Conservation (phyloP, 2,329 filamentous ascomycete species). For the Ascosphaera pollenicola region DNA sequence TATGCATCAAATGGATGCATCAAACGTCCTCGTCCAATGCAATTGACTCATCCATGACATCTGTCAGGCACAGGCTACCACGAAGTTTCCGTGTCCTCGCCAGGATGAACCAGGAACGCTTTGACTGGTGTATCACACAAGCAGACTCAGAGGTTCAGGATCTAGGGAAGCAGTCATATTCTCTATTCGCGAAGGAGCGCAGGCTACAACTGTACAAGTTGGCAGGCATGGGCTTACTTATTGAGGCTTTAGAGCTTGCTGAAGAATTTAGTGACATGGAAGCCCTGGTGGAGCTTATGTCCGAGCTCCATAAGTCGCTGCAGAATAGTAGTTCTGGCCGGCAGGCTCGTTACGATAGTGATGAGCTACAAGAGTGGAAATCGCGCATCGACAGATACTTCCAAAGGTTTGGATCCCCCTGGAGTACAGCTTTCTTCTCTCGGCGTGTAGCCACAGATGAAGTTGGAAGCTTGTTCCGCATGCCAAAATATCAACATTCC, state of each 20-base stretch:
- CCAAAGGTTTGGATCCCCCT: slow-evolving; percentile 26
- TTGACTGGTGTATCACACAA: slow-evolving; percentile 34
- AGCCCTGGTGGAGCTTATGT: slow-evolving; percentile 32
- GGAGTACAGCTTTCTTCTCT: slow-evolving; percentile 53
- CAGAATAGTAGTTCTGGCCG: slow-evolving; percentile 8
- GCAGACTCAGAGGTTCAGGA: slow-evolving; percentile 25
- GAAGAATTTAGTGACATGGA: slow-evolving; percentile 41
- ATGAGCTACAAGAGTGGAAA: slow-evolving; percentile 11
- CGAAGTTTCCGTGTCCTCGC: slow-evolving; percentile 35
- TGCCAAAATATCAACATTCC: slow-evolving; percentile 47
- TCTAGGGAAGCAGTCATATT: slow-evolving; percentile 26
- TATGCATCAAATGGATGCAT: slow-evolving; percentile 17
- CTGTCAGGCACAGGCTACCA: slow-evolving; percentile 27
- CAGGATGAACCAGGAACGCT: slow-evolving; percentile 35
- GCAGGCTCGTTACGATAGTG: slow-evolving; percentile 7
- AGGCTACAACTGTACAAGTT: slow-evolving; percentile 25
- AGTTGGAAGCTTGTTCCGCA: slow-evolving; percentile 42
- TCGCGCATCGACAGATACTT: slow-evolving; percentile 25
- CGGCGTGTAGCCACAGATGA: slow-evolving; percentile 48
- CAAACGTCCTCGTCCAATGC: slow-evolving; percentile 8
- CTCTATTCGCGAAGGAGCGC: slow-evolving; percentile 20
- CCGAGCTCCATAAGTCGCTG: slow-evolving; percentile 19
- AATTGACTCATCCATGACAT: background rate
- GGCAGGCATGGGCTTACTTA: slow-evolving; percentile 29
- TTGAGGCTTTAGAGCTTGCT: slow-evolving; percentile 36